Base-by-base conservation (phyloP, 1,284 basidiomycete species). In the Trichosporon sp. region DNA sequence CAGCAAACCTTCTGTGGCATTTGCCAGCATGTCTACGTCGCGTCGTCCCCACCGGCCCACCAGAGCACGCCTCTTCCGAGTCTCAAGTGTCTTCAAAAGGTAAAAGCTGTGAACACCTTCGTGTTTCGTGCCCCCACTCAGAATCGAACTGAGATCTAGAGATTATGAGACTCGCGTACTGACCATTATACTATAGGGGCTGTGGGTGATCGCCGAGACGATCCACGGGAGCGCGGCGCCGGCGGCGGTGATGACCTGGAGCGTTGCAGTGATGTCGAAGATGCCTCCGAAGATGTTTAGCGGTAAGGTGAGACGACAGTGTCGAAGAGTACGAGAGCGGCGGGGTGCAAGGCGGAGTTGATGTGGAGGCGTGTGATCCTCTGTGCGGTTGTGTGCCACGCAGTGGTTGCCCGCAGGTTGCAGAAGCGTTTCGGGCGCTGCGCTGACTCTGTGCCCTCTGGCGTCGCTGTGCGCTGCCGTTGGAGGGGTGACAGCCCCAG, bases 101-200 rank as follows among this genome's bases (percentile, higher is more conserved):
- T 25, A 51, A 51, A 51, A 51, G 47, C 2, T 23, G 8, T 11
- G 47, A 51, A 51, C 47, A 51, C 47, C 11, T 25, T 5, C 47
- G 21, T 51, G 21, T 51, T 51, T 21, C 47, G 47, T 51, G 47
- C 47, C 47, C 47, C 47, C 47, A 51, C 47, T 51, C 47, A 51
- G 47, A 51, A 51, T 51, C 47, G 47, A 51, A 51, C 47, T 51
- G 47, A 51, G 47, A 51, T 51, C 47, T 51, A 51, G 47, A 51
- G 47, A 51, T 51, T 51, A 51, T 51, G 47, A 51, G 47, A 51
- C 47, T 51, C 47, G 47, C 47, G 47, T 51, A 51, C 47, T 51
- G 23, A 51, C 47, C 47, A 51, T 51, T 51, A 51, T 51, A 51
- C 47, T 51, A 51, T 51, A 51, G 47, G 47, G 47, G 47, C 47